Evolutionary conservation across 768 basidiomycete genomes (phyloP), one percentile per base, ranked within the genome.

Genomic region (Pleurotus djamor): DNA sequence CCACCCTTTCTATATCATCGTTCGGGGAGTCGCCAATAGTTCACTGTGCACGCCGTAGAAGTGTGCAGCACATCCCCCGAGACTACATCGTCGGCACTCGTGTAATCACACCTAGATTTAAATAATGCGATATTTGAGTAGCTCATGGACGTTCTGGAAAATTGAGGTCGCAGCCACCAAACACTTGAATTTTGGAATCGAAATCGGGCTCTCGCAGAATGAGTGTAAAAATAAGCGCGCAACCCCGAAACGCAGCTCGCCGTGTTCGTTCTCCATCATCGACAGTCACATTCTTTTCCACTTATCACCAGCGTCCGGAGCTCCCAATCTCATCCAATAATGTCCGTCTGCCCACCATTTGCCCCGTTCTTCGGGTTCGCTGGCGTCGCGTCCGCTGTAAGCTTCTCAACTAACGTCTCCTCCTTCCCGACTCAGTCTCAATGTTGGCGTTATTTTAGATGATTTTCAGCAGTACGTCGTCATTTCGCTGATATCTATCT

Each of bases 281-380:
- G 7, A n/a, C 16, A 17, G 7, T 17, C 14, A 47, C 45, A 47
- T 47, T 47, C 45, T 12, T 47, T 47, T 47, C 45, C 45, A 16
- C 9, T n/a, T n/a, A 9, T 43, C 9, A n/a, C 41, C 45, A 47
- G 16, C 14, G 45, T 10, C 45, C 13, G 45, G 7, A 43, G 10
- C 38, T 14, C 16, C 21, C 21, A 28, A 28, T 28, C 21, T 28
- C 21, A 28, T 28, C 33, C 47, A 21, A 66, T 55, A 48, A 88
- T 86, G 85, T 83, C 85, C 28, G 63, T 83, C 52, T 97, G 94
- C 72, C 94, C 94, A 61, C 92, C 95, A 34, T 98, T 92, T 71
- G 96, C 96, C 52, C 92, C 94, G 54, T 98, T 98, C 86, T 97
- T 98, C 72, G 96, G 96, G 32, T 96, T 99, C 72, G 96, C 91